Evolutionary conservation across 2,329 filamentous ascomycete species (phyloP), one percentile per base, ranked within the genome.

Genomic region (Neofusicoccum umdonicola): DNA sequence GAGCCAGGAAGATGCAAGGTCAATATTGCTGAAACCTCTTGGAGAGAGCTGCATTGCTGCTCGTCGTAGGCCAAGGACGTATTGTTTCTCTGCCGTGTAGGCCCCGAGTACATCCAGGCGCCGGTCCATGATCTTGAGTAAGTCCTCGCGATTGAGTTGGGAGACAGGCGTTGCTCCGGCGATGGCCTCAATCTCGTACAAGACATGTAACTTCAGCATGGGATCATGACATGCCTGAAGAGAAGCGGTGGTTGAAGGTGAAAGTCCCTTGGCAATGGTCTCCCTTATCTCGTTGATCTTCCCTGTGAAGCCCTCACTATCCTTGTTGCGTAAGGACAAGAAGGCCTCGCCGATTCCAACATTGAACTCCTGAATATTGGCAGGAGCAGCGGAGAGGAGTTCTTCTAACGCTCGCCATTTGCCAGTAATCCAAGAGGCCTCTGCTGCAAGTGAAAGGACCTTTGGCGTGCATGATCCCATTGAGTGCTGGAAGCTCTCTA

Each of bases 61-160:
- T 69, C 95, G 86, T 64, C 93, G 87, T 45, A 98, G 84, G 1
- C 93, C 91, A 34, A 99, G 82, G 9, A 99, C 79, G 73, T 96
- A 98, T 74, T 97, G 94, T 75, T 99, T 99, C 74, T 99, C 93
- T 61, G 88, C 87, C 42, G 93, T 89, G 71, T 95, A 97, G 1
- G 93, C 91, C 0, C 96, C 95, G 2, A 99, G 82, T 1, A 96
- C 85, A 69, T 93, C 91, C n/a, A 99, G 80, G n/a, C 95, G 88
- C 51, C 90, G 87, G 66, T 90, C 84, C 4, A 97, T 76, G 22
- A 83, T 83, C 58, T 83, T 81, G 6, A 90, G 74, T 6, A 78
- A 66, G 5, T 62, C 65, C 47, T 74, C 70, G 12, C 74, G 54
- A 78, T 77, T 61, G 82, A 71, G 66, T 37, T 48, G 65, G 67